Evolutionary conservation across 495 filamentous ascomycete genomes (phyloP).

Genomic region (Neurospora sp.): DNA sequence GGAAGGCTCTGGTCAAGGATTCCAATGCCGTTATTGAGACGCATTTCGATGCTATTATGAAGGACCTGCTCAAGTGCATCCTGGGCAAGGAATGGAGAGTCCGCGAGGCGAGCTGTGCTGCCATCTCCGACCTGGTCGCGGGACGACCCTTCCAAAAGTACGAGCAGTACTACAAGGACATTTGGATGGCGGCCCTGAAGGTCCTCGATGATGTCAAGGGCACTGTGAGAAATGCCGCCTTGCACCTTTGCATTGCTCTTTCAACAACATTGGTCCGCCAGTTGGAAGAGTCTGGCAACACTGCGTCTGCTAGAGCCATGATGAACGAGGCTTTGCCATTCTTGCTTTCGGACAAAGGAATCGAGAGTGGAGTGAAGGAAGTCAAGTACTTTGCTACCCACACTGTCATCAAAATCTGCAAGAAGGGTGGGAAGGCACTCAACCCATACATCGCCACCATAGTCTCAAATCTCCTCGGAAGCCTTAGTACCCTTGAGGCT

Average conservation of each 20-base stretch:
- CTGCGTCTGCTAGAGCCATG: conserved; percentile 63
- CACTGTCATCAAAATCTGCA: conserved; percentile 79
- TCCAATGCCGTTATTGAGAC: conserved; percentile 57
- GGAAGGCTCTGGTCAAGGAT: conserved; percentile 86
- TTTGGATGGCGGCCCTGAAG: conserved; percentile 75
- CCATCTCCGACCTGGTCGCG: conserved; percentile 75
- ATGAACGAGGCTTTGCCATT: conserved; percentile 80
- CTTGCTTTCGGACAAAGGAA: conserved; percentile 74
- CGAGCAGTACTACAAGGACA: conserved; percentile 70
- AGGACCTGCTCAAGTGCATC: conserved; percentile 74
- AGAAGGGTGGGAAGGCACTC: conserved; percentile 65
- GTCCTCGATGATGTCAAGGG: conserved; percentile 92
- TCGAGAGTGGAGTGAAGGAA: conserved; percentile 79
- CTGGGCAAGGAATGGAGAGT: conserved; percentile 87
- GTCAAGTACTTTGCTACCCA: conserved; percentile 64
- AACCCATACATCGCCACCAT: conserved; percentile 73
- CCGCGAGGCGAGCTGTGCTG: conserved; percentile 82
- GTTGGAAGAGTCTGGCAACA: conserved; percentile 69
- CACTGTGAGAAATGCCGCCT: conserved; percentile 70
- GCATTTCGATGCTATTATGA: conserved; percentile 77
- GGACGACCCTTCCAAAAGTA: conserved; percentile 68
- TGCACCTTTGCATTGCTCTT: conserved; percentile 70
- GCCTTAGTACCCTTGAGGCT: conserved; percentile 78
- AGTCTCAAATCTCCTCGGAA: conserved; percentile 66
- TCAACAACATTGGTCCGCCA: conserved; percentile 74